These are phyloP conservation scores for Penicillium psychrosexuale DNA, from an alignment of 2,329 filamentous ascomycete genomes.

Conservation along the genomic window DNA sequence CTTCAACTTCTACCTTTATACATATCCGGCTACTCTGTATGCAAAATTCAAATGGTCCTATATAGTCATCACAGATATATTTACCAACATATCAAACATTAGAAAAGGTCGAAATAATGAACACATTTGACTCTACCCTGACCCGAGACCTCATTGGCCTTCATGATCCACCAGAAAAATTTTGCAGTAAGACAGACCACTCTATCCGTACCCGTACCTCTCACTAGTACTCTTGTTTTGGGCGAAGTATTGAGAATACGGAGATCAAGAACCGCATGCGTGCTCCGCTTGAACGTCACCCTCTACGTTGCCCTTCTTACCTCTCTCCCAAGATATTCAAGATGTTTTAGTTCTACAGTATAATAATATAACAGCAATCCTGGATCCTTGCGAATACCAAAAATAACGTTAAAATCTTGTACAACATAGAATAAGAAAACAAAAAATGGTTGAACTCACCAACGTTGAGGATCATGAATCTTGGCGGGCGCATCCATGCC, in stretches of 20 bases:
- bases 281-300: not conserved
- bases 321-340: not conserved
- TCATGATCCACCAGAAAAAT: slow-evolving; percentile 2
- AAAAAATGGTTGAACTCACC: not conserved
- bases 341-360: not conserved
- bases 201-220: not conserved
- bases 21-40: not conserved
- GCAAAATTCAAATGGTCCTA: not conserved
- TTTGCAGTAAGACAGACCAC: not conserved
- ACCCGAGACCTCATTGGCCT: not conserved
- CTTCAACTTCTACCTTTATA: not conserved
- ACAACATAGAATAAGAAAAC: not conserved
- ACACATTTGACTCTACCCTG: not conserved
- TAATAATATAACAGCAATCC: not conserved
- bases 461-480: not conserved
- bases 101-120: not conserved
- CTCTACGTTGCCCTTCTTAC: not conserved
- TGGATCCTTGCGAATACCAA: not conserved
- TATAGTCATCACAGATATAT: not conserved
- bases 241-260: not conserved
- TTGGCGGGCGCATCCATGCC: slow-evolving; percentile 15
- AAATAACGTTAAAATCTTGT: not conserved
- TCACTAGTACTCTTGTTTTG: not conserved
- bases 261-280: not conserved
- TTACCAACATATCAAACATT: not conserved